Evolutionary conservation across 2,329 filamentous ascomycete species (phyloP).

Genomic region (Aspergillus fischeri): DNA sequence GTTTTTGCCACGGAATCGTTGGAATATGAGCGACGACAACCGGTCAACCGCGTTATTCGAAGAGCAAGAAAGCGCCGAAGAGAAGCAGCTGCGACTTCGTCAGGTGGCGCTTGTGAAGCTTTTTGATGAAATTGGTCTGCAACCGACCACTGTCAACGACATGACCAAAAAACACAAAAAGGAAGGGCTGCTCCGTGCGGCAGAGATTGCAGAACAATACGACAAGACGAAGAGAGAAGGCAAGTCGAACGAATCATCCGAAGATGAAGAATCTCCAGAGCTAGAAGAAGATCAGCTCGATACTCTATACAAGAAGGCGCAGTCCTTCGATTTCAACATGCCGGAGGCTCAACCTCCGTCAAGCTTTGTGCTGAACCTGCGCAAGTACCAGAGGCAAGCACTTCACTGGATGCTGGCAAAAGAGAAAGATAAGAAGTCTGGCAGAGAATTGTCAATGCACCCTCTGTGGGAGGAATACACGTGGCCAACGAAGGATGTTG

Average conservation of each 20-base stretch:
- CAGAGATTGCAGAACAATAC: constrained; percentile 75
- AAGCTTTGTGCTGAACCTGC: constrained; percentile 76
- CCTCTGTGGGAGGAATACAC: constrained; percentile 94
- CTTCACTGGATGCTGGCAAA: constrained; percentile 95
- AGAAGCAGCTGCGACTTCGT: constrained; percentile 74
- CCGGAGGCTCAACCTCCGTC: constrained; percentile 78
- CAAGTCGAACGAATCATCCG: constrained; percentile 45
- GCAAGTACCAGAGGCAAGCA: constrained; percentile 93
- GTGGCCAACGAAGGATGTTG: constrained; percentile 83
- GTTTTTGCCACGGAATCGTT: constrained; percentile 63
- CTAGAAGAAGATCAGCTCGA: constrained; percentile 95
- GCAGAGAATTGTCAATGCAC: constrained; percentile 81
- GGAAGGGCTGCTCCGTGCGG: constrained; percentile 80
- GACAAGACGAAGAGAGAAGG: constrained; percentile 56
- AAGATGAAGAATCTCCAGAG: constrained; percentile 82
- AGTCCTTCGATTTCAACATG: constrained; percentile 92
- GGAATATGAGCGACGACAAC: constrained; percentile 56
- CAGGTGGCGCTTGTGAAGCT: constrained; percentile 86
- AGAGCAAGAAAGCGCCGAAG: constrained; percentile 77
- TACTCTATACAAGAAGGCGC: constrained; percentile 88
- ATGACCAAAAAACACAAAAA: constrained; percentile 73
- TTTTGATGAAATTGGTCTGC: constrained; percentile 81
- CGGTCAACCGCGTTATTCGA: constrained; percentile 72
- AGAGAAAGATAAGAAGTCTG: constrained; percentile 72
- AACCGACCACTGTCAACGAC: constrained; percentile 70